Percentiles rank a stretch among this genome's conserved stretches.
Conservation (phyloP, 768 basidiomycete genomes). For the Roridomyces roridus region DNA sequence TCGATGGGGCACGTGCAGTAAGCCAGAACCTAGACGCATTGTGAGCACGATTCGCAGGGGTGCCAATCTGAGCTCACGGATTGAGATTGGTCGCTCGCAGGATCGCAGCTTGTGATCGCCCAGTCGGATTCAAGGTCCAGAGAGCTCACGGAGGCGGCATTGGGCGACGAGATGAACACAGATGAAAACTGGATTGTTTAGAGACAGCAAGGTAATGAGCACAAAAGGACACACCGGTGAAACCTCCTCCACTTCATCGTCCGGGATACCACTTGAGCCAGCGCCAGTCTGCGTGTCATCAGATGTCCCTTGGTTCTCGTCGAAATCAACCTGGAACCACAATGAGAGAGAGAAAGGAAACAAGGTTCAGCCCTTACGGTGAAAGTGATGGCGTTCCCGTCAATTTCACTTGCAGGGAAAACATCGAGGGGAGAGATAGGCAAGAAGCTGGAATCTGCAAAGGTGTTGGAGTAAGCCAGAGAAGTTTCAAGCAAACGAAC, state of each 20-base stretch:
- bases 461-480: neutral
- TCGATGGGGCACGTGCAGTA: conserved; percentile 29
- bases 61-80: neutral
- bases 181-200: conserved; percentile 19
- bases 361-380: neutral
- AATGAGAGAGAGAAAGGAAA: conserved; percentile 9
- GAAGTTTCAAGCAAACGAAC: neutral
- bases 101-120: conserved; percentile 28
- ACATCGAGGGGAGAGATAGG: no score
- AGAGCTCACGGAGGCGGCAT: conserved; percentile 29
- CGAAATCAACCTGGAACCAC: conserved; percentile 20
- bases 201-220: neutral
- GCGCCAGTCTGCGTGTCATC: neutral
- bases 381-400: neutral
- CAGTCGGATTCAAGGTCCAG: conserved; percentile 28
- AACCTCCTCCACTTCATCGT: conserved; percentile 17
- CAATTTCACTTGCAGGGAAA: no score
- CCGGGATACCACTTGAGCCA: conserved; percentile 6
- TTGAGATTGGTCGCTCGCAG: conserved; percentile 29
- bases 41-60: neutral
- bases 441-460: no score
- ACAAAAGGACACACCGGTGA: neutral
- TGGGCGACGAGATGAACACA: conserved; percentile 34
- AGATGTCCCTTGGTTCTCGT: conserved; percentile 14
- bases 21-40: conserved; percentile 23